Percentiles rank a stretch among this genome's conserved stretches.
These are phyloP conservation scores for Daldinia grandis DNA, from an alignment of 495 filamentous ascomycete species.

Conservation along the genomic window DNA sequence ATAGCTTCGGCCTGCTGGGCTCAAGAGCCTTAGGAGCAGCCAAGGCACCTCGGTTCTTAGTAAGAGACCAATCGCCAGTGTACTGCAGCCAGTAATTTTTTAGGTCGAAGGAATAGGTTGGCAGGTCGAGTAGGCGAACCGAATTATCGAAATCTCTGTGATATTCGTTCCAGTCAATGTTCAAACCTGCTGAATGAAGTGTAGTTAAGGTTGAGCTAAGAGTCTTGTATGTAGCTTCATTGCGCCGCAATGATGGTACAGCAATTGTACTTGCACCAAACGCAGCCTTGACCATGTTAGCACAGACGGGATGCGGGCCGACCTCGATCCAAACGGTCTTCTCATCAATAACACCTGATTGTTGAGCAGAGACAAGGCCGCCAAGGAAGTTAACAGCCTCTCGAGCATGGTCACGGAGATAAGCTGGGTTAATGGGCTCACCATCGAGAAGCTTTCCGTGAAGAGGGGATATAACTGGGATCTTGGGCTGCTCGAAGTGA, in stretches of 20 bases:
- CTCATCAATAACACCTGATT: slow-evolving; percentile 58
- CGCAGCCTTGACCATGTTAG: slow-evolving; percentile 73
- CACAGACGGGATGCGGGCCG: slow-evolving; percentile 74
- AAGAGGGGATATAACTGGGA: slow-evolving; percentile 78
- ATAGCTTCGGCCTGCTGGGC: slow-evolving; percentile 55
- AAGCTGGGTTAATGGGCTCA: slow-evolving; percentile 64
- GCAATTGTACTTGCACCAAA: slow-evolving; percentile 65
- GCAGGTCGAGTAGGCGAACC: slow-evolving; percentile 71
- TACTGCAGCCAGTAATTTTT: slow-evolving; percentile 89
- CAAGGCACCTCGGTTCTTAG: slow-evolving; percentile 72
- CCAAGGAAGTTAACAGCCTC: slow-evolving; percentile 78
- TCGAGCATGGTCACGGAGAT: slow-evolving; percentile 72
- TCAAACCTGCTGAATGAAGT: slow-evolving; percentile 70
- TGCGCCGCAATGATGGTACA: slow-evolving; percentile 63
- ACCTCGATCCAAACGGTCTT: slow-evolving; percentile 71
- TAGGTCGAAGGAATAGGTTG: slow-evolving; percentile 78
- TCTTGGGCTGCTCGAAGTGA: slow-evolving; percentile 64
- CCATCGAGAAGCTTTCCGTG: slow-evolving; percentile 66
- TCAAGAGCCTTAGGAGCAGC: slow-evolving; percentile 61
- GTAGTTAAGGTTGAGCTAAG: slow-evolving; percentile 66
- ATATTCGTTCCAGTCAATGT: slow-evolving; percentile 80
- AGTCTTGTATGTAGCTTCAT: slow-evolving; percentile 69
- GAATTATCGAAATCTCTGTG: slow-evolving; percentile 72
- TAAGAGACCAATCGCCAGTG: slow-evolving; percentile 71
- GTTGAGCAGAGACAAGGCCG: slow-evolving; percentile 65